Evolutionary conservation across 1,139 yeast genomes (phyloP), one percentile per base, ranked within the genome.

Genomic region (Torulaspora pretoriensis): DNA sequence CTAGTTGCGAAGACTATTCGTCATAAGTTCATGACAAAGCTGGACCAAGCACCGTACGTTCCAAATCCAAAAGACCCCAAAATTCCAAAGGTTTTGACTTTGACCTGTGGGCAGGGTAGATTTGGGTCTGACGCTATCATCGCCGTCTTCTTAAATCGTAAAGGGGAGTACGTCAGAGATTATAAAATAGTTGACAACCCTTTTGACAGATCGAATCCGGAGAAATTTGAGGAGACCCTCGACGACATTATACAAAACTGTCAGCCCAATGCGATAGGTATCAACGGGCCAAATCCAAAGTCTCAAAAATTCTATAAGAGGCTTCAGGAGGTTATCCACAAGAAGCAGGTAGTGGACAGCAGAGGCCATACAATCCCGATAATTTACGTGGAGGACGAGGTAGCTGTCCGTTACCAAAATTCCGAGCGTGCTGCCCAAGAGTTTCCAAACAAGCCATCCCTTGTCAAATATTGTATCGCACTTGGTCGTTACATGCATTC

Each of bases 1-100:
- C 67, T 80, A 38, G 71, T 92, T 38, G 83, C 82, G 43, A 75
- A 72, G 49, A 82, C 83, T 49, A 80, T 90, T 32, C 81, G 97
- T 54, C 74, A 76, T 41, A 71, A 76, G 30, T 84, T 92, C 59
- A 70, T 80, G 60, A 73, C 76, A 22, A 83, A 81, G 58, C 73
- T 92, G 38, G 94, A 92, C 63, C 97, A 90, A 69, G 96, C 97
- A 2, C 97, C 98, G 19, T 90, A 73, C 66, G 81, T 85, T 54
- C 96, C 97, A 8, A 75, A 76, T 42, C 84, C 86, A 2, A 83
- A 75, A 54, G 86, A 80, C 41, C 96, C 97, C 34, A 83, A 95
- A 5, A 75, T 82, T 45, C 95, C 98, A 22, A 81, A 86, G 51
- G 92, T 89, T 0, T 71, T 94, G 50, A 80, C 96, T 0, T 61